phyloP scores from a whole-genome alignment of 345 rosid genomes.

The Hibiscus tridactylites region DNA sequence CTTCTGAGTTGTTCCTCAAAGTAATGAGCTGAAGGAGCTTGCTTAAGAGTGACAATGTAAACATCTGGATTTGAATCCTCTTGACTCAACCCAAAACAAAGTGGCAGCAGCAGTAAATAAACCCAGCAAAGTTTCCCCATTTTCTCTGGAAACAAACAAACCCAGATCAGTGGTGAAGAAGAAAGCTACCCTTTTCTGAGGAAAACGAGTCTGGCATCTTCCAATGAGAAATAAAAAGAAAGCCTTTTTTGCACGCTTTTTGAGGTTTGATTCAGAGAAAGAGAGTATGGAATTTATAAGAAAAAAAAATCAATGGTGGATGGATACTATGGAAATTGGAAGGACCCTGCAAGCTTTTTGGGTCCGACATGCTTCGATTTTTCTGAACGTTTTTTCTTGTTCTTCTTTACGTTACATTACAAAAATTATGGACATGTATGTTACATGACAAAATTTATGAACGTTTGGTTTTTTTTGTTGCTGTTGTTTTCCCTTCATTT shows the following conservation, averaged over 20 bases:
- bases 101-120: conserved; percentile 20
- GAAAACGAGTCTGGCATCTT: conserved; percentile 3
- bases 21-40: conserved; percentile 48
- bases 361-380: too few relatives aligned
- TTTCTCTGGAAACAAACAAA: background rate
- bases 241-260: conserved; percentile 17
- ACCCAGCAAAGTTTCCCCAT: conserved; percentile 32
- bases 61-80: conserved; percentile 32
- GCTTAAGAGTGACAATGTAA: conserved; percentile 72
- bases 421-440: too few relatives aligned
- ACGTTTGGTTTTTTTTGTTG: conserved; percentile 10
- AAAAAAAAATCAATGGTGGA: background rate
- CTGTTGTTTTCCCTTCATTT: background rate
- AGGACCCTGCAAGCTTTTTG: too few relatives aligned
- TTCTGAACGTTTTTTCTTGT: conserved; percentile 1
- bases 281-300: background rate
- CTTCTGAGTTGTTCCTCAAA: conserved; percentile 25
- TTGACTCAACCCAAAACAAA: conserved; percentile 40
- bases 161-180: background rate
- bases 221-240: conserved; percentile 17
- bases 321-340: too few relatives aligned
- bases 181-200: conserved; percentile 7
- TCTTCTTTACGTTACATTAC: background rate
- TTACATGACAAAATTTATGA: conserved; percentile 1
- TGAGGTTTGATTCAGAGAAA: background rate